These are phyloP conservation scores for Actinomortierella ambigua DNA, from an alignment of 371 early-diverging fungal species.

Conservation along the genomic window DNA sequence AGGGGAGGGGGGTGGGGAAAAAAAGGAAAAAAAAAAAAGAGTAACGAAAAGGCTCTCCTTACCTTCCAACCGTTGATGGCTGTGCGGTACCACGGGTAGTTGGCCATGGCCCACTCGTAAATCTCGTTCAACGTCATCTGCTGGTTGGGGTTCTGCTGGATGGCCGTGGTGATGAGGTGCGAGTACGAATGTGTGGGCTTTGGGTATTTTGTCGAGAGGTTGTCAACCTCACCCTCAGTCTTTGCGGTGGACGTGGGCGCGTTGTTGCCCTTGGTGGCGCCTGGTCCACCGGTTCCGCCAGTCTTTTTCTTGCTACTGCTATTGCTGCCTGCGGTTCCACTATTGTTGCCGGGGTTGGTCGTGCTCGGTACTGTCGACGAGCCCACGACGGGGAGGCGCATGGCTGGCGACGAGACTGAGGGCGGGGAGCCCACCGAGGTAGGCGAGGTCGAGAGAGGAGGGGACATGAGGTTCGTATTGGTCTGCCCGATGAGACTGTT, in stretches of 20 bases:
- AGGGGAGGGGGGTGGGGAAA: slow-evolving; percentile 7
- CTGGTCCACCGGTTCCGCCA: background rate
- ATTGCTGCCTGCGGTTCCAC: slow-evolving; percentile 3
- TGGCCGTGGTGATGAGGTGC: slow-evolving; percentile 90
- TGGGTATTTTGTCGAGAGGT: slow-evolving; percentile 16
- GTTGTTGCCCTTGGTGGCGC: slow-evolving; percentile 11
- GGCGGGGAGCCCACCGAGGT: slow-evolving; percentile 2
- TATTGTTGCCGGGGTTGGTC: too few species aligned
- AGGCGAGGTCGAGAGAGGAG: slow-evolving; percentile 13
- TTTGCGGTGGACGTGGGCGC: slow-evolving; percentile 2
- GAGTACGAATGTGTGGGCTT: slow-evolving; percentile 95
- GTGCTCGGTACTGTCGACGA: too few species aligned
- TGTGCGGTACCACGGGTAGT: slow-evolving; percentile 78
- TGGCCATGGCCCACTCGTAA: slow-evolving; percentile 87
- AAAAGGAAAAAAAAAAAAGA: slow-evolving; percentile 9
- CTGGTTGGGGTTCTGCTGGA: slow-evolving; percentile 72
- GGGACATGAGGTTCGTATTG: slow-evolving; percentile 3
- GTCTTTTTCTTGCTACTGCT: slow-evolving; percentile 10
- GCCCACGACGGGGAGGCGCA: too few species aligned
- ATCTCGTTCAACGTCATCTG: slow-evolving; percentile 91
- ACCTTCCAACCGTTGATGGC: slow-evolving; percentile 88
- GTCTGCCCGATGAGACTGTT: too few species aligned
- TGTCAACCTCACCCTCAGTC: slow-evolving; percentile 1
- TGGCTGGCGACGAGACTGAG: slow-evolving; percentile 1
- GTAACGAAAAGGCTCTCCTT: slow-evolving; percentile 19